A percentile compares a stretch with the other conserved stretches of the same genome.
phyloP scores from a whole-genome alignment of 2,329 filamentous ascomycete genomes.

The Ceratocystis alfenasii region DNA sequence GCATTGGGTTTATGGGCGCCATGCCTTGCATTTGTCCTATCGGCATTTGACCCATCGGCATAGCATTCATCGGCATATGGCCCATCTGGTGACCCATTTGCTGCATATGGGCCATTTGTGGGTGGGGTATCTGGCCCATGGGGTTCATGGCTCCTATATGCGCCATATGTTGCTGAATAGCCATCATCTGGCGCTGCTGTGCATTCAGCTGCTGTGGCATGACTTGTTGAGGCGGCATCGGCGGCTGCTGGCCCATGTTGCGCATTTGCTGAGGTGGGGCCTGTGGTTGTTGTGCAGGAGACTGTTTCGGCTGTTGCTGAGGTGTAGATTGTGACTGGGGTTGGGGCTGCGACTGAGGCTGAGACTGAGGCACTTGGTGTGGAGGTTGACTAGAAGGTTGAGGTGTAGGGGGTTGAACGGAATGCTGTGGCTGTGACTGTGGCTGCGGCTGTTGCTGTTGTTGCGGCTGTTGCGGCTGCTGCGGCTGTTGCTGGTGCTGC shows the following conservation, averaged over 20 bases:
- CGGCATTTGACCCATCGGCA: conserved; percentile 19
- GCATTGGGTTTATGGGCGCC: conserved; percentile 17
- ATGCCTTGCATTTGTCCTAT: conserved; percentile 19
- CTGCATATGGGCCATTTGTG: conserved; percentile 19
- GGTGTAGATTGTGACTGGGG: background rate
- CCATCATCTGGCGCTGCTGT: conserved; percentile 21
- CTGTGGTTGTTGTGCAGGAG: conserved; percentile 9
- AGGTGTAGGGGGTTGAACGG: conserved; percentile 1
- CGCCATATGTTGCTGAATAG: conserved; percentile 20
- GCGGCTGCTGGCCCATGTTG: conserved; percentile 16
- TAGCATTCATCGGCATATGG: conserved; percentile 22
- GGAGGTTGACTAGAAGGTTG: background rate
- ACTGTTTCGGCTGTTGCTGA: conserved; percentile 15
- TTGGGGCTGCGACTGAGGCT: no score
- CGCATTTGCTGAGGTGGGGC: conserved; percentile 20
- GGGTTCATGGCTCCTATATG: conserved; percentile 18
- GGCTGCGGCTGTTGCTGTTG: conserved; percentile 10
- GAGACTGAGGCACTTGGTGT: background rate
- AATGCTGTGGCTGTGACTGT: background rate
- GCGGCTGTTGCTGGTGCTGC: background rate
- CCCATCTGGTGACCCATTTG: conserved; percentile 19
- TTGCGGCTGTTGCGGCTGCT: background rate
- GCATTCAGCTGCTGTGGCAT: conserved; percentile 17
- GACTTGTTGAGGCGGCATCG: conserved; percentile 18
- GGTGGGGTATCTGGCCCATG: conserved; percentile 20